Evolutionary conservation across 768 basidiomycete genomes (phyloP), one percentile per base, ranked within the genome.

Genomic region (Cystobasidium ongulense): DNA sequence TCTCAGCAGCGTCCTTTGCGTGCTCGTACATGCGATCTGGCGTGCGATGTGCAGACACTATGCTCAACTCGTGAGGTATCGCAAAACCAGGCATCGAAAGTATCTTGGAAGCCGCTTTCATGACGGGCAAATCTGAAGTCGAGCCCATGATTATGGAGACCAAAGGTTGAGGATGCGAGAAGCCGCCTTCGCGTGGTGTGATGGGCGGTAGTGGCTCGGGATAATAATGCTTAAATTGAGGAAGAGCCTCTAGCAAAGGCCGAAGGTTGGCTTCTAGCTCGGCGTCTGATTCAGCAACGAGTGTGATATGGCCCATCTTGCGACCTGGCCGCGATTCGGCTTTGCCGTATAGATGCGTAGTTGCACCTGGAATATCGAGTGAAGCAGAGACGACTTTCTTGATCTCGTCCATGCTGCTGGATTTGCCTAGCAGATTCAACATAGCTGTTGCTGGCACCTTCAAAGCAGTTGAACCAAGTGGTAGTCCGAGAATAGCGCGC

Each of bases 91-190:
- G 63, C n/a, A 82, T 82, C 77, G 90, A 88, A 23, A 98, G 86
- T 72, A 96, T 88, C 53, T 85, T 87, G 0, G 95, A 90, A 18
- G 90, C 91, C 4, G 92, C 89, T 18, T 90, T 85, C 89, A 99
- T 93, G 23, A 88, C 87, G 0, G 92, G 90, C n/a, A 99, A 83
- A 80, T 99, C 96, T 17, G 95, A 97, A 82, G 98, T 95, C 11
- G 92, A 95, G 21, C 96, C 96, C 96, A 98, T 99, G 80, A 99
- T 93, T 74, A 99, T 86, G 0, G 90, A 89, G 0, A 97, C 90
- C 13, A 97, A 84, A 5, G 95, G 93, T 63, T 86, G 83, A 0
- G 82, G 80, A 78, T 88, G 85, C 7, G 91, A 86, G 79, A 85
- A 84, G 13, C 73, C 77, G 0, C 53, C 52, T 1, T 84, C 82